A percentile compares a stretch with the other conserved stretches of the same genome.
Conservation (phyloP, 345 rosid species). For the Eucalyptus curtisii region DNA sequence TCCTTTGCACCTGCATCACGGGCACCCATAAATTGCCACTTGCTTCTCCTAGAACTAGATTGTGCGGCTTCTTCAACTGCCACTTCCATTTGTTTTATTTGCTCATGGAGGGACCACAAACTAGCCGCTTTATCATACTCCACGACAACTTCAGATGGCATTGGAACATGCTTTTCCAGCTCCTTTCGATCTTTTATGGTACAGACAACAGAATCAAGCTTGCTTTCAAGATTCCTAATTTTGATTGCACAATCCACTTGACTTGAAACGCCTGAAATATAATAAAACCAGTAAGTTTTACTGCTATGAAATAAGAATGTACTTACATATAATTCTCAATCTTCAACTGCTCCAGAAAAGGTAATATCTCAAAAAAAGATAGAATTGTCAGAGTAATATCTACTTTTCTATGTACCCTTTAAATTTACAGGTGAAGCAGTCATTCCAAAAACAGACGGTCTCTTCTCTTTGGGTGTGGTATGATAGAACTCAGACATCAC, state of each 20-base stretch:
- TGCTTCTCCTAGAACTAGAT: slow-evolving; percentile 78
- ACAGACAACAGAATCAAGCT: slow-evolving; percentile 83
- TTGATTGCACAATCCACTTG: slow-evolving; percentile 97
- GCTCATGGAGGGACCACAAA: slow-evolving; percentile 93
- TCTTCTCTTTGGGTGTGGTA: slow-evolving; percentile 73
- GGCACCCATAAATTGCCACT: slow-evolving; percentile 99
- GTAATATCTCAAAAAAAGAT: not conserved
- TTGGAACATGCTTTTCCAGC: slow-evolving; percentile 92
- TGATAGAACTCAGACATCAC: slow-evolving; percentile 99
- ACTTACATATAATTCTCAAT: not conserved
- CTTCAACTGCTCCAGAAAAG: not conserved
- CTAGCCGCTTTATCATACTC: slow-evolving; percentile 95
- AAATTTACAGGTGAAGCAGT: slow-evolving; percentile 98
- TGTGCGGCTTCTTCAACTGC: slow-evolving; percentile 94
- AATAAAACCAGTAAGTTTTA: not conserved
- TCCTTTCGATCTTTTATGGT: slow-evolving; percentile 94
- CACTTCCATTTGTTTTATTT: slow-evolving; percentile 78
- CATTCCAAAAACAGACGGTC: slow-evolving; percentile 97
- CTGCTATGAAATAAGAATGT: not conserved
- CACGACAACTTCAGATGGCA: slow-evolving; percentile 85
- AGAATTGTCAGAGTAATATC: not conserved
- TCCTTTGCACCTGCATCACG: slow-evolving; percentile 99
- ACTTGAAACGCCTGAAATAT: slow-evolving; percentile 77
- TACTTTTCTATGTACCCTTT: slow-evolving; percentile 46
- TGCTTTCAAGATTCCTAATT: slow-evolving; percentile 95